Conservation (phyloP, 116 monocot species). For the Trichopus zeylanicus region DNA sequence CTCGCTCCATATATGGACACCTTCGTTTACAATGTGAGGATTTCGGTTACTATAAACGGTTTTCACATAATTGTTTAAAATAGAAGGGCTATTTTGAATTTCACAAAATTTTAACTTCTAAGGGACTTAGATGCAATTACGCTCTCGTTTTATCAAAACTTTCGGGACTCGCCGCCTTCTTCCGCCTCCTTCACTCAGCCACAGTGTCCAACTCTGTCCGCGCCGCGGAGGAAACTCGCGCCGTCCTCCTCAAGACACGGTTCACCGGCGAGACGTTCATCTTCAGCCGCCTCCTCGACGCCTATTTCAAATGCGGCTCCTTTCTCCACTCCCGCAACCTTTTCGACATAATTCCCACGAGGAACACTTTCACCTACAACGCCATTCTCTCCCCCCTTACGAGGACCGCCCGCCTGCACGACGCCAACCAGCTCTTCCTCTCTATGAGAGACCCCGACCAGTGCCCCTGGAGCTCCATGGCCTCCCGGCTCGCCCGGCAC, state of each 20-base stretch:
- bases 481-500: conserved; percentile 54
- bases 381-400: conserved; percentile 29
- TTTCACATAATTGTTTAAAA: no score
- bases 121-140: no score
- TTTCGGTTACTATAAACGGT: no score
- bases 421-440: conserved; percentile 29
- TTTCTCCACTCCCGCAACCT: conserved; percentile 20
- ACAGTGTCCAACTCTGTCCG: conserved; percentile 23
- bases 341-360: conserved; percentile 35
- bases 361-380: conserved; percentile 57
- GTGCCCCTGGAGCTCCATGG: conserved; percentile 79
- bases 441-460: conserved; percentile 48
- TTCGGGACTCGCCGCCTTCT: conserved; percentile 27
- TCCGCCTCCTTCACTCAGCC: conserved; percentile 48
- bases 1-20: no score
- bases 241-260: conserved; percentile 38
- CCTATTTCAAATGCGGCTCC: conserved; percentile 38
- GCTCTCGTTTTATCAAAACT: not conserved
- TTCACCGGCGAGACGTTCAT: conserved; percentile 55
- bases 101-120: no score
- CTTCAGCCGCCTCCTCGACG: conserved; percentile 58
- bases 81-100: no score
- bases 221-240: conserved; percentile 20
- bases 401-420: conserved; percentile 13
- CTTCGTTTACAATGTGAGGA: no score